Conservation (phyloP, 176 grass and related monocot genomes). For the Thalia dealbata region DNA sequence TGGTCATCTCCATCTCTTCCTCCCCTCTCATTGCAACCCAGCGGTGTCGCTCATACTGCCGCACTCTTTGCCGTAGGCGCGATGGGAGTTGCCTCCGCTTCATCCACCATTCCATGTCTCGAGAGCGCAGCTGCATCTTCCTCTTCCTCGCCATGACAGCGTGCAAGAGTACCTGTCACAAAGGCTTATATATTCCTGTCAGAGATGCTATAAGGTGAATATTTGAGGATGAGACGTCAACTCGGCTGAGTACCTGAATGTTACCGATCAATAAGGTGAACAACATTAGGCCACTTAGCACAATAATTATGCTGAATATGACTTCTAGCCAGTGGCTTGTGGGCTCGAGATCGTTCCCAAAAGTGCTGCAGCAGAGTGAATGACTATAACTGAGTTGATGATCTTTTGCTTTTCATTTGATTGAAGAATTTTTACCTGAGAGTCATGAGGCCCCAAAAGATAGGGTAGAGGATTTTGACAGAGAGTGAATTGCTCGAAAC, state of each 20-base stretch:
- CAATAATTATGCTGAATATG: constrained; percentile 76
- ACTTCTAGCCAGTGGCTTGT: constrained; percentile 90
- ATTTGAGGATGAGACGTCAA: background rate
- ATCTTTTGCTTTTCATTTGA: background rate
- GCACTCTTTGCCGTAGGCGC: constrained; percentile 69
- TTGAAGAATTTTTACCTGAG: constrained; percentile 50
- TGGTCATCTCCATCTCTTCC: constrained; percentile 89
- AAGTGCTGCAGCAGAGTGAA: constrained; percentile 44
- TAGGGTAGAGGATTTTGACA: constrained; percentile 88
- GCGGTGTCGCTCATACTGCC: constrained; percentile 61
- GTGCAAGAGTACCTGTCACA: constrained; percentile 72
- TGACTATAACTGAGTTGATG: background rate
- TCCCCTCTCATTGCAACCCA: constrained; percentile 84
- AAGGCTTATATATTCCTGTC: background rate
- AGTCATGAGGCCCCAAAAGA: constrained; percentile 98
- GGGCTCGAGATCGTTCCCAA: constrained; percentile 84
- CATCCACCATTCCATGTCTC: constrained; percentile 99
- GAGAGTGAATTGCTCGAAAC: constrained; percentile 83
- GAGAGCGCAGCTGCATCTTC: constrained; percentile 77
- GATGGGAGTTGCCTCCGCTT: constrained; percentile 72
- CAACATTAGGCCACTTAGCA: constrained; percentile 88
- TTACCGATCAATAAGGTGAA: constrained; percentile 97
- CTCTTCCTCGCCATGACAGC: constrained; percentile 79
- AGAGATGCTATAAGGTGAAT: background rate
- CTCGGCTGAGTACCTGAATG: constrained; percentile 45